A percentile compares a stretch with the other conserved stretches of the same genome.
These are phyloP conservation scores for Aquanectria penicillioides DNA, from an alignment of 2,329 filamentous ascomycete species.

Conservation along the genomic window DNA sequence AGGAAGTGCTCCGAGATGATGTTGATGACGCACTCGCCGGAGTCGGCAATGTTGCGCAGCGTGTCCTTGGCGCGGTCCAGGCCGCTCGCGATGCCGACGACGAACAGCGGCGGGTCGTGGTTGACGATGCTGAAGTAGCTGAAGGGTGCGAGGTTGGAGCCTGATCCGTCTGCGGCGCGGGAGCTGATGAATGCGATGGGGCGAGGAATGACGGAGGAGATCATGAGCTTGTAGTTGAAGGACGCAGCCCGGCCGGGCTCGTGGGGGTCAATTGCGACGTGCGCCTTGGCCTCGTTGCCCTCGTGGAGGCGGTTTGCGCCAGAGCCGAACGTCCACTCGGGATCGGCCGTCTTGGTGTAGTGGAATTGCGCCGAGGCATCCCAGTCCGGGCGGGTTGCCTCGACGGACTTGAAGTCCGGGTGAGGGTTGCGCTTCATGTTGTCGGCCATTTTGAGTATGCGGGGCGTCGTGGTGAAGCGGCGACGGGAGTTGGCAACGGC, in stretches of 20 bases:
- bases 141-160: slow-evolving; percentile 83
- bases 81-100: slow-evolving; percentile 61
- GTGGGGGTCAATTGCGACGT: slow-evolving; percentile 85
- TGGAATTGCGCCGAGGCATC: slow-evolving; percentile 58
- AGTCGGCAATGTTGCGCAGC: slow-evolving; percentile 76
- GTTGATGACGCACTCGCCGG: slow-evolving; percentile 83
- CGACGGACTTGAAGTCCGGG: slow-evolving; percentile 78
- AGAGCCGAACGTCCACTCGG: slow-evolving; percentile 72
- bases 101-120: slow-evolving; percentile 88
- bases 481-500: no score
- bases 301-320: slow-evolving; percentile 67
- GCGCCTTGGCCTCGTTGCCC: slow-evolving; percentile 53
- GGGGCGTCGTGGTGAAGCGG: slow-evolving; percentile 18
- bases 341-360: slow-evolving; percentile 71
- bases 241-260: slow-evolving; percentile 71
- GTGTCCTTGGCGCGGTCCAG: slow-evolving; percentile 77
- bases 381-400: slow-evolving; percentile 72
- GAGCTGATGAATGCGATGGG: slow-evolving; percentile 77
- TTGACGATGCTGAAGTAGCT: slow-evolving; percentile 86
- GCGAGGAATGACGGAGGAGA: slow-evolving; percentile 82
- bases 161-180: slow-evolving; percentile 65
- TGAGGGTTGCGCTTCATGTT: slow-evolving; percentile 64
- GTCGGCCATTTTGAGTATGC: slow-evolving; percentile 41
- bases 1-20: slow-evolving; percentile 86
- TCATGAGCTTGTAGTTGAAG: slow-evolving; percentile 93